These are phyloP conservation scores for Ophiostoma piceae DNA, from an alignment of 2,329 filamentous ascomycete genomes.

Conservation along the genomic window DNA sequence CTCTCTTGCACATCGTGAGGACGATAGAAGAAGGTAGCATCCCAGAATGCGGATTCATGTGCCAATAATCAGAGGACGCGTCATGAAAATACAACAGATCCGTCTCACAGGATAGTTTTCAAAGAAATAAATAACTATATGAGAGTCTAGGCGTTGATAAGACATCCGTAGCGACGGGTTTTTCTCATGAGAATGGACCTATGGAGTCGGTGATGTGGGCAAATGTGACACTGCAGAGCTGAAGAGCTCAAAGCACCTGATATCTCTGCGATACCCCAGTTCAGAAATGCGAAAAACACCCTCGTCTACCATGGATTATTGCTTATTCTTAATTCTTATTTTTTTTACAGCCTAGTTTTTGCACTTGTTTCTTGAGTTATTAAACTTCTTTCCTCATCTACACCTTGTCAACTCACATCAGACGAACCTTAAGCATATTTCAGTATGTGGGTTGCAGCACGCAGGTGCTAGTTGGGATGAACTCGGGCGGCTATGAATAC, in stretches of 20 bases:
- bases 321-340: background rate
- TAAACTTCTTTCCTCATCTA: background rate
- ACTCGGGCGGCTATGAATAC: background rate
- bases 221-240: background rate
- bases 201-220: background rate
- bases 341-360: background rate
- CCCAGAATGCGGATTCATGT: background rate
- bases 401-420: background rate
- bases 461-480: background rate
- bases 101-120: background rate
- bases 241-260: background rate
- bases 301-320: background rate
- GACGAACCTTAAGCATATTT: conserved; percentile 8
- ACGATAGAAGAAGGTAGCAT: background rate
- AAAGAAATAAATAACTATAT: background rate
- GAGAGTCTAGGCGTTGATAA: background rate
- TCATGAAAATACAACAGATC: background rate
- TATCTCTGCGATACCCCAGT: background rate
- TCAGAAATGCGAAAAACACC: background rate
- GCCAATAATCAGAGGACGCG: background rate
- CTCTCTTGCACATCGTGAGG: background rate
- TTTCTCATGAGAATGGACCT: background rate
- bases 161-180: background rate
- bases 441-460: background rate
- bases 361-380: background rate